Conservation (phyloP, 139 green algal species). For the Chlamydomonas eustigma region DNA sequence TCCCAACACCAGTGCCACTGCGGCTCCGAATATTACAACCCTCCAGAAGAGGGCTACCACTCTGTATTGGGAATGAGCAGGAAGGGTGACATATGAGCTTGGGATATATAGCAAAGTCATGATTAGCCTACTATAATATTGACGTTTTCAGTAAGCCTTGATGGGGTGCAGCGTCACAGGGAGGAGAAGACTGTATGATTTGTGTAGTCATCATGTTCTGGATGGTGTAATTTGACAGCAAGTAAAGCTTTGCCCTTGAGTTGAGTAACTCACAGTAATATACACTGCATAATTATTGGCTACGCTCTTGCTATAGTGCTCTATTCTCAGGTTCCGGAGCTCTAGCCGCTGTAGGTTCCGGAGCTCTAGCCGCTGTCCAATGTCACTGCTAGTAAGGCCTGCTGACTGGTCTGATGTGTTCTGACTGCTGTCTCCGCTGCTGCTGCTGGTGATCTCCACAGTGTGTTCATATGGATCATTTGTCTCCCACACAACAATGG, state of each 20-base stretch:
- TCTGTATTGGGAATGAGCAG: not conserved
- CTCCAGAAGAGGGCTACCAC: not conserved
- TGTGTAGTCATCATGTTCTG: too few relatives aligned
- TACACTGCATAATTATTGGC: slow-evolving; percentile 13
- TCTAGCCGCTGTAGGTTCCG: not conserved
- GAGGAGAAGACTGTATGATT: too few relatives aligned
- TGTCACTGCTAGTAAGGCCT: not conserved
- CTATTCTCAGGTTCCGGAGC: not conserved
- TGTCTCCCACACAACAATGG: slow-evolving; percentile 4
- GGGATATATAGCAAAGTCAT: too few relatives aligned
- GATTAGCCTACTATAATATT: too few relatives aligned
- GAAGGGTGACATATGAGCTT: too few relatives aligned
- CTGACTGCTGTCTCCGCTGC: not conserved
- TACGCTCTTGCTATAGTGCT: slow-evolving; percentile 14
- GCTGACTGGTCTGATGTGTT: too few relatives aligned
- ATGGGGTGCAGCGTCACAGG: too few relatives aligned
- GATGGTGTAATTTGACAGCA: too few relatives aligned
- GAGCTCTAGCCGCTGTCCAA: not conserved
- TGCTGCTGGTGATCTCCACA: not conserved
- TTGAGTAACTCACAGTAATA: not conserved
- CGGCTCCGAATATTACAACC: not conserved
- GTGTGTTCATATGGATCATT: slow-evolving; percentile 5
- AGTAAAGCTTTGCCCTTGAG: not conserved
- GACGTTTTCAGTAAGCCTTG: too few relatives aligned
- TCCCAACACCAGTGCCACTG: not conserved